phyloP scores from a whole-genome alignment of 2,329 filamentous ascomycete genomes.

The Aspergillus sojae region DNA sequence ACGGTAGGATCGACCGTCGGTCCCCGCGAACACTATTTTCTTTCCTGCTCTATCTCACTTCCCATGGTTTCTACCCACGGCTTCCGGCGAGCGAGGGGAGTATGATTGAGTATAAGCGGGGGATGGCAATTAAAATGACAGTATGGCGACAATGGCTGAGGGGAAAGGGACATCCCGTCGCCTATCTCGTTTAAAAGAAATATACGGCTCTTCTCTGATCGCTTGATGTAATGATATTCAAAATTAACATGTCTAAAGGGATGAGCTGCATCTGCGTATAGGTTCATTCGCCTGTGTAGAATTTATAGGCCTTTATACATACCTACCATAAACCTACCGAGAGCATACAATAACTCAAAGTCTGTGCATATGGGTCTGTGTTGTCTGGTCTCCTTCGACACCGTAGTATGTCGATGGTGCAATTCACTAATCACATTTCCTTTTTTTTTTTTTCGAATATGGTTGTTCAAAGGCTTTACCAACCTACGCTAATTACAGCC shows the following conservation, averaged over 20 bases:
- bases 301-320: no score
- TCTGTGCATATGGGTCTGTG: no score
- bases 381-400: no score
- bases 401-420: no score
- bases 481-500: no score
- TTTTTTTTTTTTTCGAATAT: no score
- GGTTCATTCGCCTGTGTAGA: no score
- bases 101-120: neutral
- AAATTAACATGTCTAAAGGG: no score
- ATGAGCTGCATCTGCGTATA: neutral
- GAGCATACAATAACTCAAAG: no score
- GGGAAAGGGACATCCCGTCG: neutral
- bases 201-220: neutral
- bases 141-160: neutral
- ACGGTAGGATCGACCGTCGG: neutral
- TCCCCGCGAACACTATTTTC: neutral
- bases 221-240: neutral
- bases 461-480: no score
- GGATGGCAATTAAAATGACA: neutral
- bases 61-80: neutral
- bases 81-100: neutral
- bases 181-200: neutral
- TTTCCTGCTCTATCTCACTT: neutral
- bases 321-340: no score
- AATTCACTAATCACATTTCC: no score